Evolutionary conservation across 768 basidiomycete species (phyloP).

Genomic region (Suillus subluteus): DNA sequence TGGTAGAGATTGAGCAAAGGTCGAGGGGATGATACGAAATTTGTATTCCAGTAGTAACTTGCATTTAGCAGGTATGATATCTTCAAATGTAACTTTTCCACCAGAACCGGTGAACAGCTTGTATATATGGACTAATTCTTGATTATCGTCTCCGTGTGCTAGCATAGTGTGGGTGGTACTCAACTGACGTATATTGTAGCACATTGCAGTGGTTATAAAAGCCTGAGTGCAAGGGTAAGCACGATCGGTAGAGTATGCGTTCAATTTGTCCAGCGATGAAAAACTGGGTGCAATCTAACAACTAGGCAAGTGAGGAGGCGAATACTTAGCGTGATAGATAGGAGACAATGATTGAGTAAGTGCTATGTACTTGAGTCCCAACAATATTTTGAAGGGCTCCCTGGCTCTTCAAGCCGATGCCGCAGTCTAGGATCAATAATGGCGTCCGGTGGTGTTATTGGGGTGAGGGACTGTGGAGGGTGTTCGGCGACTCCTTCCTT

Average conservation of each 20-base stretch:
- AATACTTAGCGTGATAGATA: slow-evolving; percentile 9
- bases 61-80: neutral
- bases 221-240: slow-evolving; percentile 1
- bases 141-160: neutral
- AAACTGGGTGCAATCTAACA: neutral
- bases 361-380: slow-evolving; percentile 8
- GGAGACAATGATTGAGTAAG: neutral
- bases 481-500: slow-evolving; percentile 36
- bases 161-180: slow-evolving; percentile 2
- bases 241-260: neutral
- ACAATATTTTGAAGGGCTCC: slow-evolving; percentile 28
- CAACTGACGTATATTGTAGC: neutral
- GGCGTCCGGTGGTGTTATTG: slow-evolving; percentile 33
- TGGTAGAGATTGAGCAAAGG: neutral
- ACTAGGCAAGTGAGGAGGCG: neutral
- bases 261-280: slow-evolving; percentile 3
- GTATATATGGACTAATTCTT: neutral
- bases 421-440: slow-evolving; percentile 34
- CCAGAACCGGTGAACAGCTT: neutral
- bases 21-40: neutral
- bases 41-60: neutral
- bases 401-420: slow-evolving; percentile 33
- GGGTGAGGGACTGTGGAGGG: slow-evolving; percentile 32
- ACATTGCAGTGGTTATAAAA: neutral
- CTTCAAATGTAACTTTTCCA: neutral